Evolutionary conservation across 2,329 filamentous ascomycete species (phyloP).

Genomic region (Lojkania enalia): DNA sequence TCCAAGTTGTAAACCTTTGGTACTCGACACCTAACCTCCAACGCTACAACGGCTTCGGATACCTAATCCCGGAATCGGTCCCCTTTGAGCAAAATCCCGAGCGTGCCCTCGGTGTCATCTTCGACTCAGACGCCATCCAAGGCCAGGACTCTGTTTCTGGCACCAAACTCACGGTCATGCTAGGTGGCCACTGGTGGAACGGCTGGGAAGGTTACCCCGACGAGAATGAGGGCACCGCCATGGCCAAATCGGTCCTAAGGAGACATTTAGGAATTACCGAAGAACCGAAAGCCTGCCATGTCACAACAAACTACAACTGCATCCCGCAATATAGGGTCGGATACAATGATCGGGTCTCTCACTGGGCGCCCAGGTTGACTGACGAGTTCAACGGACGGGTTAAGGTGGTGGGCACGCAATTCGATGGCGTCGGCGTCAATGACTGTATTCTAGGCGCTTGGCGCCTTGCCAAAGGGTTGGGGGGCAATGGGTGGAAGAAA

Average conservation of each 20-base stretch:
- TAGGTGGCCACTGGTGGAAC: conserved; percentile 93
- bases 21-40: conserved; percentile 69
- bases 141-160: conserved; percentile 63
- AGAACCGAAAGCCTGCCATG: conserved; percentile 63
- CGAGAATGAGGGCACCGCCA: conserved; percentile 65
- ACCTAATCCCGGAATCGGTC: conserved; percentile 80
- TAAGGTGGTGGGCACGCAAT: conserved; percentile 60
- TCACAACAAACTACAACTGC: conserved; percentile 68
- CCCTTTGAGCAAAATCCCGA: conserved; percentile 76
- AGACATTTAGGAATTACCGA: conserved; percentile 75
- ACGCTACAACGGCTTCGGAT: conserved; percentile 77
- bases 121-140: conserved; percentile 72
- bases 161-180: conserved; percentile 90
- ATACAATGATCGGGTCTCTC: conserved; percentile 66
- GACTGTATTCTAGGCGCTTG: conserved; percentile 60
- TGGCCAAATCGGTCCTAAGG: conserved; percentile 70
- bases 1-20: conserved; percentile 92
- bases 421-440: conserved; percentile 54
- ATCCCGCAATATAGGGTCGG: conserved; percentile 90
- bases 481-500: conserved; percentile 34
- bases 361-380: conserved; percentile 59
- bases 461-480: conserved; percentile 52
- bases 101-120: conserved; percentile 85
- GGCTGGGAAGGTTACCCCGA: conserved; percentile 64
- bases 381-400: conserved; percentile 64